Conservation (phyloP, 768 basidiomycete species). For the Tricholomella constricta region DNA sequence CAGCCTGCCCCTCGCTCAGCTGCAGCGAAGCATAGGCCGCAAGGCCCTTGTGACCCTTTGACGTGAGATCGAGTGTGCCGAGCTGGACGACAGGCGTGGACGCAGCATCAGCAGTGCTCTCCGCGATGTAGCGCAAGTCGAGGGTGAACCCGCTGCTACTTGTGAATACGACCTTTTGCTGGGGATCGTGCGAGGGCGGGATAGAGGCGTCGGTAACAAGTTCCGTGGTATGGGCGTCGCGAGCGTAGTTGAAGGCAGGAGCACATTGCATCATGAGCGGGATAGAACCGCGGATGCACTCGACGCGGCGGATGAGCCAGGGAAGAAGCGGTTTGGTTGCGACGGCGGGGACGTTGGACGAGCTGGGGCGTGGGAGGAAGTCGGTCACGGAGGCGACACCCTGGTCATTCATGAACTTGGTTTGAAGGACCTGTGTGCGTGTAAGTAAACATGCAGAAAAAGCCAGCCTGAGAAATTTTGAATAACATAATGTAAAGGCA, state of each 20-base stretch:
- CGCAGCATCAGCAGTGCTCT: constrained; percentile 42
- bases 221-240: constrained; percentile 67
- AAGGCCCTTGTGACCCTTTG: constrained; percentile 74
- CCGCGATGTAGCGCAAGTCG: constrained; percentile 77
- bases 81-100: constrained; percentile 56
- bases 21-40: constrained; percentile 59
- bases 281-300: constrained; percentile 83
- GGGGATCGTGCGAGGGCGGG: constrained; percentile 11
- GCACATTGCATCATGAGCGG: constrained; percentile 87
- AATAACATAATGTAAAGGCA: background rate
- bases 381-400: constrained; percentile 88
- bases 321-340: constrained; percentile 67
- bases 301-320: constrained; percentile 85
- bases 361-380: constrained; percentile 73
- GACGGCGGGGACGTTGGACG: constrained; percentile 30
- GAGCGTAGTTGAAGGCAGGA: constrained; percentile 95
- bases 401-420: constrained; percentile 89
- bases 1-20: constrained; percentile 81
- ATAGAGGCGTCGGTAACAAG: constrained; percentile 48
- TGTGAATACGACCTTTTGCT: constrained; percentile 61
- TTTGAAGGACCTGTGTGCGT: constrained; percentile 66
- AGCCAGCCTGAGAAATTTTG: constrained; percentile 4
- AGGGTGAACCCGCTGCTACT: constrained; percentile 56
- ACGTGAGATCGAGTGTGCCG: constrained; percentile 62
- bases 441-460: too few relatives aligned